Conservation (phyloP, 1,284 basidiomycete species). For the Phaffia rhodozyma region DNA sequence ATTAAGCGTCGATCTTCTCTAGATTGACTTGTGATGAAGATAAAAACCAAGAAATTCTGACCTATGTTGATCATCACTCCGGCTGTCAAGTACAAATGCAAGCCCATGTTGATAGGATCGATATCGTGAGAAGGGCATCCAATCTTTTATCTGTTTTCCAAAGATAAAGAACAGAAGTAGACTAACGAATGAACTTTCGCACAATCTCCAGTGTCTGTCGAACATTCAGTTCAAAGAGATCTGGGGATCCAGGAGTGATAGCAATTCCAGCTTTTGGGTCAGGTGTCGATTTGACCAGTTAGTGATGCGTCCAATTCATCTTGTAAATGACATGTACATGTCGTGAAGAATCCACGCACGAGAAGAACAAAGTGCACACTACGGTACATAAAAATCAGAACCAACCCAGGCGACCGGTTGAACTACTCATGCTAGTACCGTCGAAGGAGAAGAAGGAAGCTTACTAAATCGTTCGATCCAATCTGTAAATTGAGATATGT, state of each 20-base stretch:
- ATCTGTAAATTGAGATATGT: slow-evolving; percentile 14
- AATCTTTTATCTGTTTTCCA: too few species aligned
- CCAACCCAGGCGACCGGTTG: too few species aligned
- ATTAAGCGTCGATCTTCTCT: neutral
- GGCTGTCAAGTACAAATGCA: neutral
- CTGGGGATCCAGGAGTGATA: slow-evolving; percentile 6
- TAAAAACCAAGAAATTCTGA: neutral
- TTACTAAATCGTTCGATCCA: slow-evolving; percentile 10
- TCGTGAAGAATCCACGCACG: neutral
- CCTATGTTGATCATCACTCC: slow-evolving; percentile 13
- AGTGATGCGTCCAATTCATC: neutral
- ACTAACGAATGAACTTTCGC: slow-evolving; percentile 9
- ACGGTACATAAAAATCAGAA: too few species aligned
- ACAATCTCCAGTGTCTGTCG: slow-evolving; percentile 15
- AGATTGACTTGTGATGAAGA: too few species aligned
- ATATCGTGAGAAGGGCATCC: neutral
- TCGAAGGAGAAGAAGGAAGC: neutral
- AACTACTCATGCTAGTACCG: neutral
- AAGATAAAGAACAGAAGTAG: neutral
- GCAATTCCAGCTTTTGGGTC: neutral
- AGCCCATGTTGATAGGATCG: too few species aligned
- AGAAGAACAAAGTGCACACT: slow-evolving; percentile 1
- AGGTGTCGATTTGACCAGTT: neutral
- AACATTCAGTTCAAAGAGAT: slow-evolving; percentile 1
- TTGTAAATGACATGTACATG: too few species aligned